phyloP scores from a whole-genome alignment of 75 land plant species.

The Sequoiadendron giganteum region DNA sequence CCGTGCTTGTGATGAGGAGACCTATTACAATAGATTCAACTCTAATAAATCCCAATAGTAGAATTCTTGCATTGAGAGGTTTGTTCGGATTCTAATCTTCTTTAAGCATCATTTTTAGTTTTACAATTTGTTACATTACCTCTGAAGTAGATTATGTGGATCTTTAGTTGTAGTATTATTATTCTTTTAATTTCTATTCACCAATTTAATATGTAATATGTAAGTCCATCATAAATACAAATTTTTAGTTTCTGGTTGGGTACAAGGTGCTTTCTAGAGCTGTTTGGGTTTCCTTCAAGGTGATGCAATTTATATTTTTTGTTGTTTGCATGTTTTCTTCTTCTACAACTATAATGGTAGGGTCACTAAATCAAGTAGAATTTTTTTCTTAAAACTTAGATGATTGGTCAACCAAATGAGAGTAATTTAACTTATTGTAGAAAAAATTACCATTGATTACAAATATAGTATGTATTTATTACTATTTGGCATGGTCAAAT shows the following conservation, averaged over 20 bases:
- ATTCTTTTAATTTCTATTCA: neutral
- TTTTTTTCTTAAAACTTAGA: no score
- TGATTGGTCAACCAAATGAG: no score
- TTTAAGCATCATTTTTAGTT: neutral
- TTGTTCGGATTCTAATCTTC: neutral
- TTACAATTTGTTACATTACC: no score
- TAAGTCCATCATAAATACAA: neutral
- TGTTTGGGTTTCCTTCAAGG: neutral
- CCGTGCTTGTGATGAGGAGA: constrained; percentile 86
- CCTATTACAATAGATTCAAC: constrained; percentile 97
- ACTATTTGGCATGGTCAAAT: no score
- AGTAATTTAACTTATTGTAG: no score
- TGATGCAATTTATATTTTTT: neutral
- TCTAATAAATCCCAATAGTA: constrained; percentile 87
- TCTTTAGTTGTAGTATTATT: neutral
- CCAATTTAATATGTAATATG: neutral
- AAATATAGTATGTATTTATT: no score
- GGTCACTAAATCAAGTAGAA: no score
- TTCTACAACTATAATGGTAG: neutral
- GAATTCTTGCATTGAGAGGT: constrained; percentile 95
- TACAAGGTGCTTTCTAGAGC: neutral
- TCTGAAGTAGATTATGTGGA: neutral
- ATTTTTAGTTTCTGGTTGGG: neutral
- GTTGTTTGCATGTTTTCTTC: neutral
- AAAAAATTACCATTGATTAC: no score